These are phyloP conservation scores for Avicennia marina DNA, from an alignment of 257 asterid genomes.

Conservation along the genomic window DNA sequence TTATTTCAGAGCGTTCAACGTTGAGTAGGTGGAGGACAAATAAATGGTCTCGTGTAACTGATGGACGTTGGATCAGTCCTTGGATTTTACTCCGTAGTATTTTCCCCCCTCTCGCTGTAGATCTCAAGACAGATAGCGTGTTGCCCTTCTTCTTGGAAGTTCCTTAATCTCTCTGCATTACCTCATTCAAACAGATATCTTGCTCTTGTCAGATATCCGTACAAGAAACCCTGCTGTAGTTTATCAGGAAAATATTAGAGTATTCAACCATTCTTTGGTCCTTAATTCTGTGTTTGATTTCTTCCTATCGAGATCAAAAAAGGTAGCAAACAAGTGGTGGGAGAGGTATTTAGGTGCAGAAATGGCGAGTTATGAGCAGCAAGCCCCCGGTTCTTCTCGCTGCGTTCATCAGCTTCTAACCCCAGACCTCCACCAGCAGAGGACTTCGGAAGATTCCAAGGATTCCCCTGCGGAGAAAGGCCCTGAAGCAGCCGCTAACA, in stretches of 20 bases:
- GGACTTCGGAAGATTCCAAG: constrained; percentile 11
- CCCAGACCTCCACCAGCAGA: constrained; percentile 14
- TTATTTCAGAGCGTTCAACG: constrained; percentile 9
- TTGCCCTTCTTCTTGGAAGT: no score
- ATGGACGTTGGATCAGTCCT: constrained; percentile 21
- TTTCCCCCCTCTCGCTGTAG: constrained; percentile 12
- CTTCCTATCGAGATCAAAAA: constrained; percentile 1
- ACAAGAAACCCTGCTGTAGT: constrained; percentile 9
- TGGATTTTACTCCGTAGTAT: constrained; percentile 16
- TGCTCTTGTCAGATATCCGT: constrained; percentile 16
- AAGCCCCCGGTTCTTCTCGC: constrained; percentile 22
- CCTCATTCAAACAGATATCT: constrained; percentile 16
- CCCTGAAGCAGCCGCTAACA: constrained; percentile 26
- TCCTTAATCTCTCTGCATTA: background rate
- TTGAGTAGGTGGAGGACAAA: constrained; percentile 11
- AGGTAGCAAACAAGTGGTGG: constrained; percentile 4
- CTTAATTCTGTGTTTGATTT: background rate
- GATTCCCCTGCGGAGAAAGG: constrained; percentile 20
- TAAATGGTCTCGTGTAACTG: background rate
- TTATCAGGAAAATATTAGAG: constrained; percentile 9
- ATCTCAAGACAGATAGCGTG: no score
- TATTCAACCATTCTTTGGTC: background rate
- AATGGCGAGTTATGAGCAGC: constrained; percentile 40
- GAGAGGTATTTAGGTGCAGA: background rate
- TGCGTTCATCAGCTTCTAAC: constrained; percentile 35